Percentiles rank a stretch among this genome's conserved stretches.
phyloP scores from a whole-genome alignment of 2,329 filamentous ascomycete genomes.

The Colletotrichum higginsianum region DNA sequence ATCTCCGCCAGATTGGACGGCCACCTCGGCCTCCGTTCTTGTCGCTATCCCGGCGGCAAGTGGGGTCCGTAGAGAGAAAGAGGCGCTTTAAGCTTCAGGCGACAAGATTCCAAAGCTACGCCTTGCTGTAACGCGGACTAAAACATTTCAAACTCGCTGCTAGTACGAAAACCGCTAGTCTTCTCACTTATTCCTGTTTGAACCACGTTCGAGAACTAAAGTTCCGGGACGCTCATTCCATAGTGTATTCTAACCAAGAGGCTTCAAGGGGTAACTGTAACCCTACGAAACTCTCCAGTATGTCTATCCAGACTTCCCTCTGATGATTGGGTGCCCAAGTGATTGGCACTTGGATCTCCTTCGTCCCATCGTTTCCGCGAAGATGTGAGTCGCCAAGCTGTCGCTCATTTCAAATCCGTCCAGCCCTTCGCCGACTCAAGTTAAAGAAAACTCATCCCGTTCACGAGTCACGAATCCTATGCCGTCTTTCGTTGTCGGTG shows the following conservation, averaged over 20 bases:
- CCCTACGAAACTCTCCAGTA: not conserved
- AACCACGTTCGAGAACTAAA: slow-evolving; percentile 25
- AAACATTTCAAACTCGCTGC: slow-evolving; percentile 1
- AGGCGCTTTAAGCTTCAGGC: not conserved
- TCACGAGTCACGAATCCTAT: not conserved
- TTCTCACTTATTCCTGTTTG: slow-evolving; percentile 12
- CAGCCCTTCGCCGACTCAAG: slow-evolving; percentile 9
- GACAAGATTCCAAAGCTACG: slow-evolving; percentile 1
- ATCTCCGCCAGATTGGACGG: not conserved
- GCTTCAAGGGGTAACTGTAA: not conserved
- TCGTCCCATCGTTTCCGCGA: slow-evolving; percentile 6
- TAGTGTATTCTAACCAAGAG: slow-evolving; percentile 2
- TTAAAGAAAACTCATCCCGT: not conserved
- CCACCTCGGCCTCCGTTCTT: not conserved
- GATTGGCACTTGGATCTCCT: not conserved
- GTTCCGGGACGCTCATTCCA: slow-evolving; percentile 29
- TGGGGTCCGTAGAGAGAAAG: not conserved
- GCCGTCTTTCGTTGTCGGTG: not conserved
- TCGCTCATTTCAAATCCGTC: not conserved
- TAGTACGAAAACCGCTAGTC: slow-evolving; percentile 3
- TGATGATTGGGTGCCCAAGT: not conserved
- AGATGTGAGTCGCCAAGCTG: slow-evolving; percentile 1
- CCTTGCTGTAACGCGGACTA: slow-evolving; percentile 10
- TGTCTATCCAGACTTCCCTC: not conserved
- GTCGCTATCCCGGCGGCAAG: not conserved